Percentiles rank a stretch among this genome's conserved stretches.
Conservation (phyloP, 805 yeast genomes). For the Wickerhamiella australiensis region DNA sequence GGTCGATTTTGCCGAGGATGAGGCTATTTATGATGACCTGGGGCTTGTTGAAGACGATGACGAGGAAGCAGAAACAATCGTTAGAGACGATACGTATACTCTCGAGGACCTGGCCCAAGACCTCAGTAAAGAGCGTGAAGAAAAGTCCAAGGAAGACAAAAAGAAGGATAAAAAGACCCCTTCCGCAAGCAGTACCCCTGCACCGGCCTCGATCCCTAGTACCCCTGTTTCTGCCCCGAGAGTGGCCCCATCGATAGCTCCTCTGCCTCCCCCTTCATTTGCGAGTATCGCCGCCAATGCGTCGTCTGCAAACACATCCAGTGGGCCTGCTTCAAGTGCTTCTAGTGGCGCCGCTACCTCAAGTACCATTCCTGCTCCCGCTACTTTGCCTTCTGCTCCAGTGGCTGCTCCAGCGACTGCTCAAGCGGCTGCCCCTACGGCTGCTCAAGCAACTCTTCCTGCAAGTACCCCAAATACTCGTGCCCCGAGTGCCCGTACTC, state of each 20-base stretch:
- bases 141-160: conserved; percentile 18
- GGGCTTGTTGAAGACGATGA: conserved; percentile 51
- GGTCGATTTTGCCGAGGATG: conserved; percentile 86
- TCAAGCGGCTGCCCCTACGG: not conserved
- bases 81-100: conserved; percentile 25
- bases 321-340: too few species aligned
- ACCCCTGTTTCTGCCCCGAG: conserved; percentile 4
- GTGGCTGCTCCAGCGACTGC: conserved; percentile 15
- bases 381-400: conserved; percentile 21
- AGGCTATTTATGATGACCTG: conserved; percentile 78
- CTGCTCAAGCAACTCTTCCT: not conserved
- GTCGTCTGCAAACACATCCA: conserved; percentile 24
- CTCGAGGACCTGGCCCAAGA: conserved; percentile 30
- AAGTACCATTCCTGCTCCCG: too few species aligned
- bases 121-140: conserved; percentile 24
- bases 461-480: not conserved
- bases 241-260: conserved; percentile 15
- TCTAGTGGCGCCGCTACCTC: too few species aligned
- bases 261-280: not conserved
- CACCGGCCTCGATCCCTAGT: conserved; percentile 15
- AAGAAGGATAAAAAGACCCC: conserved; percentile 13
- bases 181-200: conserved; percentile 15
- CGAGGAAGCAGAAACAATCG: conserved; percentile 31
- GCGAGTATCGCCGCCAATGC: conserved; percentile 20
- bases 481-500: not conserved